Base-by-base conservation (phyloP, 1,284 basidiomycete species). In the Ceratobasidium sp. region DNA sequence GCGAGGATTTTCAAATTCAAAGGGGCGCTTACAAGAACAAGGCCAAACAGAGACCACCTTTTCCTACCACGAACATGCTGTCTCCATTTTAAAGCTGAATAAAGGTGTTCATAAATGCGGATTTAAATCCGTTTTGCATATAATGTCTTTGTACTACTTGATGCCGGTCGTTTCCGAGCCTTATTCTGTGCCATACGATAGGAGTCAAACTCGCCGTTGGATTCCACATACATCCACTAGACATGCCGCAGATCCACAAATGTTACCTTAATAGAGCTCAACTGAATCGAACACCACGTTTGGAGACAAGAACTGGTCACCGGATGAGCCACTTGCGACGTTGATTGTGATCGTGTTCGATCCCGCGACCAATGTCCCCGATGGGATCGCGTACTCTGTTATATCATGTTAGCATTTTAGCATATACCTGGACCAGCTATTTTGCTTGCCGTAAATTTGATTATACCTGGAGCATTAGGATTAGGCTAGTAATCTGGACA, bases 291-390 rank as follows among this genome's bases (percentile, higher is more conserved):
- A 70, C 2, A 72, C 58, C 12, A 73, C 64, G 34, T 73, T 73
- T 26, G 72, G 57, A 21, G 64, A 69, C 58, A 73, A 57, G 67
- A 71, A 73, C n/a, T 36, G 36, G 52, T 71, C 59, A 26, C 58
- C 72, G 34, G 62, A 45, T 16, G 28, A 46, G n/a, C 71, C 73
- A 34, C 61, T 67, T 9, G 59, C 57, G n/a, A 72, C 34, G 23
- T 32, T 74, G 61, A 74, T 70, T 2, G 53, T 60, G 16, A 72
- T 55, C 9, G 71, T 72, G 71, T 72, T 72, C n/a, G 61, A 59
- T 36, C 71, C 71, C 10, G 60, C 55, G 28, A 72, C 36, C n/a
- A 74, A 52, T 8, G 48, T 58, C 34, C 71, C 70, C 3, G 71
- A 67, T 1, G 73, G 71, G 52, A 72, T 70, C 9, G 71, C 62